Evolutionary conservation across 352 stramenopile genomes (phyloP).

Genomic region (Phytophthora lateralis): DNA sequence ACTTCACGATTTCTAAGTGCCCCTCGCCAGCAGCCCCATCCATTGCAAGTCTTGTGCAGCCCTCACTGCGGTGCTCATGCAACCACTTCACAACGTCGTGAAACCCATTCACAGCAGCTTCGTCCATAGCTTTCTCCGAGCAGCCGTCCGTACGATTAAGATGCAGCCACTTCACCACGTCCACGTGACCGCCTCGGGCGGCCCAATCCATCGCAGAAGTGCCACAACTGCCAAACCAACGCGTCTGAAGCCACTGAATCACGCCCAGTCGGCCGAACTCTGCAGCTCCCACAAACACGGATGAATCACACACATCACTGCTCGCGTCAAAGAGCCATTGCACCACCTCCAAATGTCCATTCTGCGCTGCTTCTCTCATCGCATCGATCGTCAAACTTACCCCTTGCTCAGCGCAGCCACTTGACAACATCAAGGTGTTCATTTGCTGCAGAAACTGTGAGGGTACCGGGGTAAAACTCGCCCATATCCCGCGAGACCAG

Average conservation of each 20-base stretch:
- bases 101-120: slow-evolving; percentile 11
- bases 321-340: slow-evolving; percentile 20
- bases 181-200: slow-evolving; percentile 16
- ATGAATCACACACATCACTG: neutral
- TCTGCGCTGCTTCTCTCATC: slow-evolving; percentile 8
- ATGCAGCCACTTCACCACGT: slow-evolving; percentile 24
- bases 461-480: neutral
- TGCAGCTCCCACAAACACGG: slow-evolving; percentile 9
- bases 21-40: slow-evolving; percentile 13
- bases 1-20: slow-evolving; percentile 19
- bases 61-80: slow-evolving; percentile 23
- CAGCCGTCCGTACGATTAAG: slow-evolving; percentile 6
- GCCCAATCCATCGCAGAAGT: slow-evolving; percentile 19
- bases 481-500: slow-evolving; percentile 5
- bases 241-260: slow-evolving; percentile 19
- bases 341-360: slow-evolving; percentile 14
- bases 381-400: neutral
- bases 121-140: slow-evolving; percentile 16
- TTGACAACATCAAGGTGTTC: slow-evolving; percentile 27
- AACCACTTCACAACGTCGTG: slow-evolving; percentile 24
- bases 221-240: neutral
- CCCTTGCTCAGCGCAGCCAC: slow-evolving; percentile 12
- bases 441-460: slow-evolving; percentile 10
- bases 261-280: slow-evolving; percentile 8
- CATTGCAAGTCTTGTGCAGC: slow-evolving; percentile 18